Evolutionary conservation across 495 filamentous ascomycete genomes (phyloP), one percentile per base, ranked within the genome.

Genomic region (Hypoxylon perforatum): DNA sequence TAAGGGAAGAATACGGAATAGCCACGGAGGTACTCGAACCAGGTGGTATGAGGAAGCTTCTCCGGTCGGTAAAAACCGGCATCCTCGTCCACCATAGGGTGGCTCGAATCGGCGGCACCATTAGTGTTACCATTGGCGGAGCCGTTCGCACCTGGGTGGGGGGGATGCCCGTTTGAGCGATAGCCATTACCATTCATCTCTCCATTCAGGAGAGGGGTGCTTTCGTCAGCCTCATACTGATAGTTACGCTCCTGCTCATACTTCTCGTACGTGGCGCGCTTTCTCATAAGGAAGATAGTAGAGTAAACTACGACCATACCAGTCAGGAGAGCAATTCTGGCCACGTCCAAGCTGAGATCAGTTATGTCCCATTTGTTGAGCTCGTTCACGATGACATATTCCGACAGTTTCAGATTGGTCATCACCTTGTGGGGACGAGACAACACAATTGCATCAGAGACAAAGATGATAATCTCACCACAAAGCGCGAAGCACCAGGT

Each of bases 1-100:
- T 97, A 98, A 0, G 93, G 94, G 76, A 96, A 93, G 78, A 98
- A 96, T 19, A 96, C 80, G 15, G 87, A 88, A 75, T 96, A 98
- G 17, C 92, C 91, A 59, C 88, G 87, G 18, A 94, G 78, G 73
- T 99, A 99, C 74, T 97, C 95, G 87, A 90, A 92, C 92, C 92
- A 78, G 19, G 75, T 80, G 35, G 76, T 78, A 18, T 75, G 75
- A 8, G 78, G 77, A 10, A 75, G 69, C 59, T 77, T 78, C 19
- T 82, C 78, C 14, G 81, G 82, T 38, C 84, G 73, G 70, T 86
- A 85, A 65, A 85, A 85, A 6, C 81, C 84, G 1, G 82, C 83
- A 33, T 76, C 72, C 17, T 79, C 76, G 58, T 81, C 82, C 11
- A 81, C 73, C 59, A 76, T 71, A 56, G 63, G 72, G 35, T 58